Conservation (phyloP, 225 moss, liverwort and hornwort species). For the Bryoerythrophyllum caledonicum region DNA sequence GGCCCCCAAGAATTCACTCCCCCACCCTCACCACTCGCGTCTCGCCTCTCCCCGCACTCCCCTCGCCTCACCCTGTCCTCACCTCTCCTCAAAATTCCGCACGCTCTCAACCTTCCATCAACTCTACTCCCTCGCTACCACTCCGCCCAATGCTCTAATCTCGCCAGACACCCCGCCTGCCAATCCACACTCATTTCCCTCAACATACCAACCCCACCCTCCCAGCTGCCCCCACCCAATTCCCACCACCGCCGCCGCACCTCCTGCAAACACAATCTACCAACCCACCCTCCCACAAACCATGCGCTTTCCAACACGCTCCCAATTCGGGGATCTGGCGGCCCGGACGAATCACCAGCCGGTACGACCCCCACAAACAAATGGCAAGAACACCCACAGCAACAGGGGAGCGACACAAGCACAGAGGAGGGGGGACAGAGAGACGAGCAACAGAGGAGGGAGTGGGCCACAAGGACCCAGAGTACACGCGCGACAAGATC, state of each 20-base stretch:
- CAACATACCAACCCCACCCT: no score
- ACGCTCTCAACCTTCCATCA: neutral
- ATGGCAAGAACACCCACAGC: slow-evolving; percentile 29
- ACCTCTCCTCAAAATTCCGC: slow-evolving; percentile 17
- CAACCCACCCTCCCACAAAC: slow-evolving; percentile 6
- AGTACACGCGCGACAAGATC: slow-evolving; percentile 27
- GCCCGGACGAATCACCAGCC: slow-evolving; percentile 1
- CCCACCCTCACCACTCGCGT: neutral
- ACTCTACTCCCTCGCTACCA: neutral
- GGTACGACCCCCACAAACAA: slow-evolving; percentile 22
- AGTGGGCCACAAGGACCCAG: neutral
- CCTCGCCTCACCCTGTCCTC: neutral
- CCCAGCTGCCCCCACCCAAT: neutral
- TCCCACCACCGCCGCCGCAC: neutral
- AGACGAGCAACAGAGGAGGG: neutral
- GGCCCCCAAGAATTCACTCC: neutral
- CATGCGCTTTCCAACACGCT: slow-evolving; percentile 1
- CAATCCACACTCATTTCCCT: neutral
- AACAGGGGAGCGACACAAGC: neutral
- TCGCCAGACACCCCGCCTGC: neutral
- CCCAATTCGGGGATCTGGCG: slow-evolving; percentile 38
- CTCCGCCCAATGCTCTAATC: neutral
- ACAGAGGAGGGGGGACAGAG: neutral
- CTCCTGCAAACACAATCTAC: slow-evolving; percentile 12
- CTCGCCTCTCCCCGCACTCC: neutral